phyloP scores from a whole-genome alignment of 331 rosid genomes.

The Prunus yedoensis region DNA sequence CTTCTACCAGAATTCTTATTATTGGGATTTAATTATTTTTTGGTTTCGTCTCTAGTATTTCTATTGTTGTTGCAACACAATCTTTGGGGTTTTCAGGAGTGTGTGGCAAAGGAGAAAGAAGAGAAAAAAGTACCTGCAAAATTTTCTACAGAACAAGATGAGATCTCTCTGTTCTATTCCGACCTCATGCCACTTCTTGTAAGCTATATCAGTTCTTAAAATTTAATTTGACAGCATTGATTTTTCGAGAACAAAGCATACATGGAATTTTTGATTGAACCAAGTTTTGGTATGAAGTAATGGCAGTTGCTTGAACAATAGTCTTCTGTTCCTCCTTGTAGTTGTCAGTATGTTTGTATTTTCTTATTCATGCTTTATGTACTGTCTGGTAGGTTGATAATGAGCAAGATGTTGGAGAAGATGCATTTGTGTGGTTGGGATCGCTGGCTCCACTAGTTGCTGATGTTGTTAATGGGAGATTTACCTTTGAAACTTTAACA shows the following conservation, averaged over 20 bases:
- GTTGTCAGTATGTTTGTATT: background rate
- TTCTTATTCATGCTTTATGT: constrained; percentile 5
- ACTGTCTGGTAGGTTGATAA: constrained; percentile 48
- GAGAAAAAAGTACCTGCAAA: constrained; percentile 39
- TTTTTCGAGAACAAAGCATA: background rate
- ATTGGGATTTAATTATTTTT: background rate
- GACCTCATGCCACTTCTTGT: constrained; percentile 96
- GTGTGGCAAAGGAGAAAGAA: constrained; percentile 68
- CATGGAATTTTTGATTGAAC: background rate
- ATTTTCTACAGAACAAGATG: constrained; percentile 52
- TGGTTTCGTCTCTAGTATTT: too few relatives aligned
- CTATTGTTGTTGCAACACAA: background rate
- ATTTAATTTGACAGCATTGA: background rate
- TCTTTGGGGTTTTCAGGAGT: constrained; percentile 50
- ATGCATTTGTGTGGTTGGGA: constrained; percentile 89
- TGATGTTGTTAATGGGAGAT: constrained; percentile 76
- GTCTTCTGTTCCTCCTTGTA: background rate
- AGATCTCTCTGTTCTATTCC: constrained; percentile 80
- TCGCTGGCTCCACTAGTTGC: constrained; percentile 63
- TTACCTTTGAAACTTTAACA: constrained; percentile 78
- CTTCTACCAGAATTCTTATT: background rate
- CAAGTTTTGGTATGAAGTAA: background rate
- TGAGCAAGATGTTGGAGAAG: constrained; percentile 78
- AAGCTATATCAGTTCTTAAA: constrained; percentile 27
- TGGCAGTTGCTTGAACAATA: background rate